These are phyloP conservation scores for Sonneratia caseolaris DNA, from an alignment of 345 rosid genomes.

Conservation along the genomic window DNA sequence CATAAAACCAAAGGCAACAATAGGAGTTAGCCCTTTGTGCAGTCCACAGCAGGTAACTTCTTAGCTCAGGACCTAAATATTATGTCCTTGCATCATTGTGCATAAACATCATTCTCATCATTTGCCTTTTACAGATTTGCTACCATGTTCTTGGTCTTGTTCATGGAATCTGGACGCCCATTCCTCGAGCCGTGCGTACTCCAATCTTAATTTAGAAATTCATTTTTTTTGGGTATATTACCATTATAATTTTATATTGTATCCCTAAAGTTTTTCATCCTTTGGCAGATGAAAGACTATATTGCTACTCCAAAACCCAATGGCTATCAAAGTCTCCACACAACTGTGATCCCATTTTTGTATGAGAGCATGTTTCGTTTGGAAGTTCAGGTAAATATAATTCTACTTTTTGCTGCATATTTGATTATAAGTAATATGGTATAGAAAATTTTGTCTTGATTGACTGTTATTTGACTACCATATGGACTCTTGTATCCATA, in stretches of 20 bases:
- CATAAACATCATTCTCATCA: slow-evolving; percentile 17
- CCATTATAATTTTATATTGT: neutral
- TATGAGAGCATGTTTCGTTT: slow-evolving; percentile 84
- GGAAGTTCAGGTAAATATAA: slow-evolving; percentile 64
- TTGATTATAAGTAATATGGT: neutral
- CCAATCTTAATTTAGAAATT: slow-evolving; percentile 10
- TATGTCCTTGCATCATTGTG: neutral
- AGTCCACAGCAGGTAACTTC: slow-evolving; percentile 74
- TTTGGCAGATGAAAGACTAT: slow-evolving; percentile 81
- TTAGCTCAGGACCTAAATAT: slow-evolving; percentile 1
- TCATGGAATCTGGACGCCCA: slow-evolving; percentile 95
- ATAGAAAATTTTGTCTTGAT: neutral
- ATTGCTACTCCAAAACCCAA: slow-evolving; percentile 98
- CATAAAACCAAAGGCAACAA: slow-evolving; percentile 67
- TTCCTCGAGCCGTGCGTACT: slow-evolving; percentile 70
- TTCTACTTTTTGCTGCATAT: neutral
- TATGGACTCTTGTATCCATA: neutral
- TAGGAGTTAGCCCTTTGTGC: slow-evolving; percentile 71
- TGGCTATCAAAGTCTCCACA: slow-evolving; percentile 97
- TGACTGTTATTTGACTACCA: neutral
- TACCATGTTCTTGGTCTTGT: slow-evolving; percentile 92
- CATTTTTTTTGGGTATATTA: neutral
- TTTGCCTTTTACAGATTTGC: slow-evolving; percentile 64
- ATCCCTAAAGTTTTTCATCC: slow-evolving; percentile 10
- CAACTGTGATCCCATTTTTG: slow-evolving; percentile 81